Evolutionary conservation across 768 basidiomycete species (phyloP).

Genomic region (Boletus vinaceobasis): DNA sequence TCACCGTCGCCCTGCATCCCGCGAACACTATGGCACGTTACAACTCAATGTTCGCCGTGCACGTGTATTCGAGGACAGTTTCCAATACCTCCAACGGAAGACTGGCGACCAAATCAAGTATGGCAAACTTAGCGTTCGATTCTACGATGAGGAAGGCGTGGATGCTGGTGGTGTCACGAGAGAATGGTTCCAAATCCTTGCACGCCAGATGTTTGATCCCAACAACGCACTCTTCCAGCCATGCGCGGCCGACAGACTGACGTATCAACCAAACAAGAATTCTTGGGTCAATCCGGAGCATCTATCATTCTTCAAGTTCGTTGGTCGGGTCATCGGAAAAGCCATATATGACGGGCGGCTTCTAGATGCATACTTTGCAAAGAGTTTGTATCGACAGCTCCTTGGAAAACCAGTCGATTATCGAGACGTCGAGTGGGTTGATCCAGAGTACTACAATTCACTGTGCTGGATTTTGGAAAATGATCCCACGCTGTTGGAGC

Average conservation of each 20-base stretch:
- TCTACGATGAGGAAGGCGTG: constrained; percentile 96
- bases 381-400: constrained; percentile 93
- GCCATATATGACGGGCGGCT: constrained; percentile 96
- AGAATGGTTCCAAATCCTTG: constrained; percentile 98
- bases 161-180: constrained; percentile 98
- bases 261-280: constrained; percentile 95
- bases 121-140: constrained; percentile 94
- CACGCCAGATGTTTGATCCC: constrained; percentile 98
- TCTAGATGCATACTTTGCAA: constrained; percentile 96
- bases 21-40: constrained; percentile 80
- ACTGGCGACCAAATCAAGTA: constrained; percentile 96
- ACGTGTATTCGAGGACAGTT: constrained; percentile 97
- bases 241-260: constrained; percentile 89
- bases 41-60: constrained; percentile 87
- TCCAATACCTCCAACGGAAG: constrained; percentile 84
- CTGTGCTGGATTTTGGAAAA: constrained; percentile 98
- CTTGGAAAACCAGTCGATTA: constrained; percentile 94
- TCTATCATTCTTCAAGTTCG: constrained; percentile 96
- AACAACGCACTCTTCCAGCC: constrained; percentile 98
- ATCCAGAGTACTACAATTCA: constrained; percentile 98
- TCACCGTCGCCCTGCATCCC: constrained; percentile 72
- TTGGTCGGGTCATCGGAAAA: constrained; percentile 96
- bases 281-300: constrained; percentile 95
- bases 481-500: constrained; percentile 79
- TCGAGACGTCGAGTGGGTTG: constrained; percentile 94